Evolutionary conservation across 1,284 basidiomycete genomes (phyloP).

Genomic region (Chondrostereum purpureum): DNA sequence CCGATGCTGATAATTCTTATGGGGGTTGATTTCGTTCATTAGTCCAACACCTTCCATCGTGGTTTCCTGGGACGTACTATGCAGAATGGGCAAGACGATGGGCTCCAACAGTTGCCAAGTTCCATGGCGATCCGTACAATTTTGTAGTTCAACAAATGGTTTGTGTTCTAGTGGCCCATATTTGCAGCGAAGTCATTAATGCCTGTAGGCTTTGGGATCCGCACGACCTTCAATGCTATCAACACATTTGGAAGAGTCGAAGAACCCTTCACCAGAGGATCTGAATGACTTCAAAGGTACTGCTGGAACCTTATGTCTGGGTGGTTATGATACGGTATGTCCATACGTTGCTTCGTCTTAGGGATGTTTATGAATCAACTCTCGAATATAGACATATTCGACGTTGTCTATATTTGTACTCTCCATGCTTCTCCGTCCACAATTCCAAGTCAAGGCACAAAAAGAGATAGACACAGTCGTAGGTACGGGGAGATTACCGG

Average conservation of each 20-base stretch:
- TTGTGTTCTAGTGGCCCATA: not conserved
- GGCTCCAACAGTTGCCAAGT: not conserved
- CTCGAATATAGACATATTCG: conserved; percentile 10
- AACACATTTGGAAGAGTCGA: not conserved
- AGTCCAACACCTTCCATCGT: conserved; percentile 4
- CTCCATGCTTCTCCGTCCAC: conserved; percentile 16
- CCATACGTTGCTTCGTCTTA: not conserved
- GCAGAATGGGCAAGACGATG: conserved; percentile 1
- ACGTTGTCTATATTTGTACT: conserved; percentile 14
- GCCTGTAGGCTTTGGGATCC: not conserved
- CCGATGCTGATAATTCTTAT: not conserved
- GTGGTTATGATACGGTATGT: conserved; percentile 9
- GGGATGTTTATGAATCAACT: not conserved
- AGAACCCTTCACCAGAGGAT: not conserved
- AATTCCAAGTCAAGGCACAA: conserved; percentile 17
- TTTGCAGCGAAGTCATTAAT: too few relatives aligned
- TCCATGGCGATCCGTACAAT: conserved; percentile 1
- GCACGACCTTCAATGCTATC: not conserved
- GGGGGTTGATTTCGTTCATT: not conserved
- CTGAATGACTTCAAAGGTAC: not conserved
- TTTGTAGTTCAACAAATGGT: not conserved
- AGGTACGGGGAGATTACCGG: conserved; percentile 18
- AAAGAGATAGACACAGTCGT: conserved; percentile 22
- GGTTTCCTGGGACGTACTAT: conserved; percentile 5
- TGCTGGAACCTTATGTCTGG: not conserved